Evolutionary conservation across 805 yeast genomes (phyloP).

Genomic region (Wickerhamiella domercqiae): DNA sequence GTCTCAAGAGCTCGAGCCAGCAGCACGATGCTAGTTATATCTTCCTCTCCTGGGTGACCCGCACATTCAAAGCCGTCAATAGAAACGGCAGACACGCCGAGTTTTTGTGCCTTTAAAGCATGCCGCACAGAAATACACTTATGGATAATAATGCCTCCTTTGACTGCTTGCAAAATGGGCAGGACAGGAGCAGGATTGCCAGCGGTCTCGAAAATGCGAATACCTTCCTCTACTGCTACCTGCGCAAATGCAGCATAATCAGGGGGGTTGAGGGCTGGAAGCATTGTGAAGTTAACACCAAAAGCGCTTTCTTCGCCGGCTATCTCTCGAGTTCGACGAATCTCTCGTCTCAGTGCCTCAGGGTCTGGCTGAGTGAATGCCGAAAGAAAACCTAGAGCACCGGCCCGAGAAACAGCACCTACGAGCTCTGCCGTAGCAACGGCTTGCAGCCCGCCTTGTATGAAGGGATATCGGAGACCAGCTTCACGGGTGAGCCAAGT

Average conservation of each 20-base stretch:
- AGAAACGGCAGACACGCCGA: conserved; percentile 22
- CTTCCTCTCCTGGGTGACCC: conserved; percentile 26
- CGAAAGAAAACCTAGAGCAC: conserved; percentile 20
- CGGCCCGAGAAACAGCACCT: conserved; percentile 24
- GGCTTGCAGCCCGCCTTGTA: conserved; percentile 22
- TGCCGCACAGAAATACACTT: conserved; percentile 21
- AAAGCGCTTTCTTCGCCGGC: conserved; percentile 18
- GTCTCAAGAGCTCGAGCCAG: conserved; percentile 19
- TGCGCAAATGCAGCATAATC: conserved; percentile 20
- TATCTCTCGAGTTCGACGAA: conserved; percentile 13
- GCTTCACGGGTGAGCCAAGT: conserved; percentile 23
- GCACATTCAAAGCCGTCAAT: conserved; percentile 25
- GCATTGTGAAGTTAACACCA: conserved; percentile 23
- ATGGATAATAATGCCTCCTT: conserved; percentile 19
- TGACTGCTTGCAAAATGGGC: conserved; percentile 13
- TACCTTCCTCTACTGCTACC: conserved; percentile 23
- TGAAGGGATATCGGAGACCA: conserved; percentile 21
- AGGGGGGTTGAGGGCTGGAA: conserved; percentile 22
- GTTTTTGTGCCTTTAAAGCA: conserved; percentile 21
- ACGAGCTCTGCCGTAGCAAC: conserved; percentile 21
- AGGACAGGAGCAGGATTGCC: conserved; percentile 22
- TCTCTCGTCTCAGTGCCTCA: conserved; percentile 21
- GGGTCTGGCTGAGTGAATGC: conserved; percentile 22
- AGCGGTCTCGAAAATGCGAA: conserved; percentile 23
- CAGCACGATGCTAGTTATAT: conserved; percentile 18